Percentiles rank a stretch among this genome's conserved stretches.
These are phyloP conservation scores for Camelina sativa DNA, from an alignment of 345 rosid species.

Conservation along the genomic window DNA sequence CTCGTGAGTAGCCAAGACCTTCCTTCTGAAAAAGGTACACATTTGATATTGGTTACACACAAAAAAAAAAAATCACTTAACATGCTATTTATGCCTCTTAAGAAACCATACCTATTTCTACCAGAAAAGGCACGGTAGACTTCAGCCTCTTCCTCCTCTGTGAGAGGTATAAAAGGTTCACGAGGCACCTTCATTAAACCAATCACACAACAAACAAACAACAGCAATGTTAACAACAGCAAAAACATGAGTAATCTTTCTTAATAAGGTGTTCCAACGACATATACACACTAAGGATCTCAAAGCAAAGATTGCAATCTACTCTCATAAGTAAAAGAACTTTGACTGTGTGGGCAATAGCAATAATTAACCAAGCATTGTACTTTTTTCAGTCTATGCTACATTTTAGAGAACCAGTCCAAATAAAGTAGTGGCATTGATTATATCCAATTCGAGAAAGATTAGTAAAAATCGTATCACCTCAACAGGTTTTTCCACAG, in stretches of 20 bases:
- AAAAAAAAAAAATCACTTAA: neutral
- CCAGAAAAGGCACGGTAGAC: constrained; percentile 60
- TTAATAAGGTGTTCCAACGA: neutral
- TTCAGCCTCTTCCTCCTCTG: constrained; percentile 69
- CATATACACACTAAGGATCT: neutral
- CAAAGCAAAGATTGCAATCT: neutral
- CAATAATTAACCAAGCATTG: constrained; percentile 10
- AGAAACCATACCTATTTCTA: constrained; percentile 57
- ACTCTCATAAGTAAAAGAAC: neutral
- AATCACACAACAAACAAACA: constrained; percentile 36
- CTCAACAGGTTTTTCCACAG: constrained; percentile 50
- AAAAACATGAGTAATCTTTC: neutral
- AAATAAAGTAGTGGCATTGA: constrained; percentile 2
- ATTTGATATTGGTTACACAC: constrained; percentile 7
- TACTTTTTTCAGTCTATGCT: constrained; percentile 1
- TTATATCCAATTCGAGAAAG: neutral
- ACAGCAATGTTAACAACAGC: constrained; percentile 11
- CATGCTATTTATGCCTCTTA: constrained; percentile 1
- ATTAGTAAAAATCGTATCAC: constrained; percentile 24
- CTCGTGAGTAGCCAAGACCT: constrained; percentile 59
- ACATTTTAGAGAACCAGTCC: constrained; percentile 18
- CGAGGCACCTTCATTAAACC: constrained; percentile 57
- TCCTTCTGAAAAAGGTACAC: constrained; percentile 55
- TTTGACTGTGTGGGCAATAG: neutral
- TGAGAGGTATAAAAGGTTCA: constrained; percentile 74